A percentile compares a stretch with the other conserved stretches of the same genome.
These are phyloP conservation scores for Colletotrichum truncatum DNA, from an alignment of 2,329 filamentous ascomycete species.

Conservation along the genomic window DNA sequence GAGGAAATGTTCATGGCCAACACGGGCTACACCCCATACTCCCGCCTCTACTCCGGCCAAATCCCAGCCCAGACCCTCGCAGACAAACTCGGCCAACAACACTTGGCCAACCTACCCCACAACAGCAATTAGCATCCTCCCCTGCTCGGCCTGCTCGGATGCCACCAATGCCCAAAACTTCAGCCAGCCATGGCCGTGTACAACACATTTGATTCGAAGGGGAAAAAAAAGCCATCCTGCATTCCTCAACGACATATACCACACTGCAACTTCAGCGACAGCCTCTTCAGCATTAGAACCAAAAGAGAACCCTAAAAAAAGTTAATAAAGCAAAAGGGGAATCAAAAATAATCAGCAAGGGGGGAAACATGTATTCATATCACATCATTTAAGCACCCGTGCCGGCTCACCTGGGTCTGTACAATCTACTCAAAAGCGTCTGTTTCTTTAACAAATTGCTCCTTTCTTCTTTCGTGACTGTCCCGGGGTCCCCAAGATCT, in stretches of 20 bases:
- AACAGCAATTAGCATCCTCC: not conserved
- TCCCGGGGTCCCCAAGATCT: not conserved
- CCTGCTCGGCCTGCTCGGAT: not conserved
- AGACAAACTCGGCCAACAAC: not conserved
- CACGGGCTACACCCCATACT: not conserved
- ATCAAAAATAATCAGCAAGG: not conserved
- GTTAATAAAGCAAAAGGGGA: not conserved
- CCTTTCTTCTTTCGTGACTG: not conserved
- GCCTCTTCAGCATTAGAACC: not conserved
- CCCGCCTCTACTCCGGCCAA: not conserved
- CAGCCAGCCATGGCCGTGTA: slow-evolving; percentile 5
- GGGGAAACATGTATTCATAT: not conserved
- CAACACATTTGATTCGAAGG: not conserved
- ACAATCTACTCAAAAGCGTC: not conserved
- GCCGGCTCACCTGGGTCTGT: not conserved
- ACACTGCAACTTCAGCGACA: not conserved
- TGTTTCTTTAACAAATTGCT: not conserved
- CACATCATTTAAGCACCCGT: not conserved
- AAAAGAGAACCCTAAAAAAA: too few species aligned
- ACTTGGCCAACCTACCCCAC: not conserved
- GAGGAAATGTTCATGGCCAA: not conserved
- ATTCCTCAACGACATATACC: too few species aligned
- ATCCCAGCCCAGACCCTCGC: not conserved
- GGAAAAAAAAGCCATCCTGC: too few species aligned
- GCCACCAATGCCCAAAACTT: not conserved